Base-by-base conservation (phyloP, 768 basidiomycete species). In the Lentinula detonsa region DNA sequence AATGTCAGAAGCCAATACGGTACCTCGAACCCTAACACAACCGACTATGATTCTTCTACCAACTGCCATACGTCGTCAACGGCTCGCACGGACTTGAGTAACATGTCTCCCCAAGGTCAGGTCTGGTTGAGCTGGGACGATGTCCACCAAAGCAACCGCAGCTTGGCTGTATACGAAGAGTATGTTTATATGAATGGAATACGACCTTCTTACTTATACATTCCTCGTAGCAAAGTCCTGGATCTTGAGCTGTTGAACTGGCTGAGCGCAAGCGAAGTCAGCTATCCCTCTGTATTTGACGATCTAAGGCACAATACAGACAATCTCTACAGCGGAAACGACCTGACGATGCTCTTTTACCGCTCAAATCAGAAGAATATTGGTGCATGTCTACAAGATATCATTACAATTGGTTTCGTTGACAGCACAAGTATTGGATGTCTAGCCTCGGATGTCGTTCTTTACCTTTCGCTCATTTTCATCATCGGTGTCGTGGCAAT, bases 401-500 rank as follows among this genome's bases (percentile, higher is more conserved):
- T 93, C 64, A 77, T 91, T 63, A 88, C 85, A 21, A 87, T 98
- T 63, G 97, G 97, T 5, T 97, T 91, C 76, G 88, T 99, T 70
- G 96, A 98, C 75, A 92, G 91, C 60, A 88, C 88, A 68, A 89
- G 86, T 59, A 95, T 98, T 65, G 97, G 97, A 21, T 99, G 97
- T 68, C 92, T 98, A 62, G 95, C 96, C 6, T 97, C 96, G 6
- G 81, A 88, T 61, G 90, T 99, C 65, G 94, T 98, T 40, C 89
- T 98, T 61, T 96, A 94, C 72, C 81, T 96, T 60, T 98, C 96
- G 51, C 87, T 98, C 67, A 83, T 94, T 65, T 97, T 98, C 83
- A 98, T 99, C 72, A 88, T 96, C 64, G 96, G 96, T 62, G 96
- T 98, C 63, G 96, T 98, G 64, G 81, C 85, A 58, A 94, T 97